Evolutionary conservation across 2,329 filamentous ascomycete genomes (phyloP).

Genomic region (Fusarium sp.): DNA sequence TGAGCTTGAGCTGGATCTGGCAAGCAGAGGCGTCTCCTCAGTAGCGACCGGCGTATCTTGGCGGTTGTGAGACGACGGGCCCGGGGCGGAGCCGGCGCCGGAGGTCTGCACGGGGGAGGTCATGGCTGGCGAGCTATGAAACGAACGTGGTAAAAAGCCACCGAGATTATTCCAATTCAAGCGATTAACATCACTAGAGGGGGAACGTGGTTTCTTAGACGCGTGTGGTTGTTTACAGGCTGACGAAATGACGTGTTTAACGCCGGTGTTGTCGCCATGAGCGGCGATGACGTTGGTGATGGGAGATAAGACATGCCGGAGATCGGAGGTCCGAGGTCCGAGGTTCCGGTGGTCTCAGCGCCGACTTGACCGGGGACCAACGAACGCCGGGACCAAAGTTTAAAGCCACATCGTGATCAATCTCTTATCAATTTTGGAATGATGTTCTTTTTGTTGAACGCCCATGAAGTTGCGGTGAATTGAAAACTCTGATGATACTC

Average conservation of each 20-base stretch:
- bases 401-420: conserved; percentile 4
- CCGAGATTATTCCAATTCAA: conserved; percentile 4
- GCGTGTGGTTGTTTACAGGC: neutral
- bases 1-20: conserved; percentile 13
- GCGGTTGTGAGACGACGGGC: conserved; percentile 15
- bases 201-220: neutral
- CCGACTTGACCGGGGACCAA: conserved; percentile 8
- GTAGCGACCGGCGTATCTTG: conserved; percentile 10
- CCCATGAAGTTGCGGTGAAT: neutral
- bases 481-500: neutral
- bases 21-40: conserved; percentile 45
- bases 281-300: conserved; percentile 31
- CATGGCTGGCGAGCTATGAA: conserved; percentile 12
- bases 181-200: neutral
- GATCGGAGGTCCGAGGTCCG: conserved; percentile 18
- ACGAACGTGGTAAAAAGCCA: neutral
- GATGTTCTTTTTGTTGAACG: too few relatives aligned
- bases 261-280: conserved; percentile 17
- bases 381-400: conserved; percentile 5
- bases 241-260: conserved; percentile 11
- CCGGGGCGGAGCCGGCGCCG: conserved; percentile 22
- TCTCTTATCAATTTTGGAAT: too few relatives aligned
- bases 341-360: conserved; percentile 15
- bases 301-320: conserved; percentile 11
- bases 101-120: conserved; percentile 9